A percentile compares a stretch with the other conserved stretches of the same genome.
Conservation (phyloP, 495 filamentous ascomycete species). For the Aspergillus nanangensis region DNA sequence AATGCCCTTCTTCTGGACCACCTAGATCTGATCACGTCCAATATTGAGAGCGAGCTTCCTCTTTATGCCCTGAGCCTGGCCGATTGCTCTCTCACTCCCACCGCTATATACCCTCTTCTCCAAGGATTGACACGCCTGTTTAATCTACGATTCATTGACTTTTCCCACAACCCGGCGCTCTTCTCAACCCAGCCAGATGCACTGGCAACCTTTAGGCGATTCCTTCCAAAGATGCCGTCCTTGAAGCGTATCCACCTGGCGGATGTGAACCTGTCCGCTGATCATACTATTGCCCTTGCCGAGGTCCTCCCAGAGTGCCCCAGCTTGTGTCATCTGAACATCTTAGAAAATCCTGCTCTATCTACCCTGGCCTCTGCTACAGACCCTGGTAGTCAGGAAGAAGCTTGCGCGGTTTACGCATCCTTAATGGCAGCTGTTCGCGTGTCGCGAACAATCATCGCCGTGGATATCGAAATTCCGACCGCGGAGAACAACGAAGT, state of each 20-base stretch:
- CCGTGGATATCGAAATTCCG: slow-evolving; percentile 88
- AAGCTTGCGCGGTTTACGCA: slow-evolving; percentile 90
- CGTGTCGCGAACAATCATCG: slow-evolving; percentile 77
- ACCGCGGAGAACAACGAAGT: slow-evolving; percentile 73
- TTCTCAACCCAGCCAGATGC: slow-evolving; percentile 74
- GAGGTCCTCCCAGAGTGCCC: slow-evolving; percentile 84
- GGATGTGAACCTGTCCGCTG: slow-evolving; percentile 79
- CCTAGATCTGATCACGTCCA: slow-evolving; percentile 61
- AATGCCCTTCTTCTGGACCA: slow-evolving; percentile 70
- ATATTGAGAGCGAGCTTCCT: slow-evolving; percentile 55
- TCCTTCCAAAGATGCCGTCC: slow-evolving; percentile 73
- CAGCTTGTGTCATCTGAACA: slow-evolving; percentile 80
- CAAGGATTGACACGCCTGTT: slow-evolving; percentile 66
- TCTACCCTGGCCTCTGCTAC: slow-evolving; percentile 62
- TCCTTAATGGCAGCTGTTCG: slow-evolving; percentile 86
- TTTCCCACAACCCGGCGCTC: slow-evolving; percentile 81
- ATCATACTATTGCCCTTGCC: slow-evolving; percentile 83
- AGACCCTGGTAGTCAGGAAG: slow-evolving; percentile 72
- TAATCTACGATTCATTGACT: slow-evolving; percentile 83
- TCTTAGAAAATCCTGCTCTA: slow-evolving; percentile 78
- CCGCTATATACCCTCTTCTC: slow-evolving; percentile 68
- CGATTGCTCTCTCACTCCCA: slow-evolving; percentile 73
- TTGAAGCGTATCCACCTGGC: slow-evolving; percentile 84
- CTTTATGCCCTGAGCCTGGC: slow-evolving; percentile 83
- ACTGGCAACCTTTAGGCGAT: slow-evolving; percentile 70